phyloP scores from a whole-genome alignment of 371 early-diverging fungal genomes.

The Conidiobolus incongruus region DNA sequence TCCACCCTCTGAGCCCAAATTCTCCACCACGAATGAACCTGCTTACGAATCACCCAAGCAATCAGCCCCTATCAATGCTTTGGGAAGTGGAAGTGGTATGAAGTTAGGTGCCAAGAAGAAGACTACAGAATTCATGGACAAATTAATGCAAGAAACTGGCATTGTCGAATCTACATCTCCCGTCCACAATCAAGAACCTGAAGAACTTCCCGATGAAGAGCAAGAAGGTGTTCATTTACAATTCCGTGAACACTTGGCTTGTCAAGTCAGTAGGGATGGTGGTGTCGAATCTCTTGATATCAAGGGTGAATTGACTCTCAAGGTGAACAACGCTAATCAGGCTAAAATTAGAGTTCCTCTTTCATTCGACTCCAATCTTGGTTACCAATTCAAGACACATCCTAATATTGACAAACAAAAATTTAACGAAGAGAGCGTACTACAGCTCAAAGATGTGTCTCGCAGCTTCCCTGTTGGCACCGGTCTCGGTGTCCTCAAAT shows the following conservation, averaged over 20 bases:
- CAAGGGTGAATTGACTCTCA: constrained; percentile 68
- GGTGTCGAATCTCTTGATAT: constrained; percentile 79
- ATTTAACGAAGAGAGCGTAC: constrained; percentile 40
- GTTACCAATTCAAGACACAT: constrained; percentile 78
- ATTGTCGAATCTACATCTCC: neutral
- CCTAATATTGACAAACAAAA: constrained; percentile 90
- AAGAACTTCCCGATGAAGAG: neutral
- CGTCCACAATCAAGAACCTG: neutral
- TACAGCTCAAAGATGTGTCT: constrained; percentile 57
- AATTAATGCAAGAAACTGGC: neutral
- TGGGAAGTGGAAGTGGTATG: constrained; percentile 7
- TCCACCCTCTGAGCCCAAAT: too few species aligned
- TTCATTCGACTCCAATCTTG: constrained; percentile 21
- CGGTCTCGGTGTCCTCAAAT: constrained; percentile 64
- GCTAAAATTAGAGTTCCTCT: constrained; percentile 32
- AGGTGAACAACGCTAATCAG: constrained; percentile 35
- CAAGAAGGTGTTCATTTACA: constrained; percentile 41
- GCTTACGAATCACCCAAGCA: too few species aligned
- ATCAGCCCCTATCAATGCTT: too few species aligned
- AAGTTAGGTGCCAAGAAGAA: constrained; percentile 1
- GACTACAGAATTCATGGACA: neutral
- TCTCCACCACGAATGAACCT: too few species aligned
- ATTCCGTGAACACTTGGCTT: constrained; percentile 67
- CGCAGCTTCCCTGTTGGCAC: constrained; percentile 74
- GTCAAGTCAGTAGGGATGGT: constrained; percentile 73